A percentile compares a stretch with the other conserved stretches of the same genome.
phyloP scores from a whole-genome alignment of 768 basidiomycete species.

The Pleurotus salmoneostramineus region DNA sequence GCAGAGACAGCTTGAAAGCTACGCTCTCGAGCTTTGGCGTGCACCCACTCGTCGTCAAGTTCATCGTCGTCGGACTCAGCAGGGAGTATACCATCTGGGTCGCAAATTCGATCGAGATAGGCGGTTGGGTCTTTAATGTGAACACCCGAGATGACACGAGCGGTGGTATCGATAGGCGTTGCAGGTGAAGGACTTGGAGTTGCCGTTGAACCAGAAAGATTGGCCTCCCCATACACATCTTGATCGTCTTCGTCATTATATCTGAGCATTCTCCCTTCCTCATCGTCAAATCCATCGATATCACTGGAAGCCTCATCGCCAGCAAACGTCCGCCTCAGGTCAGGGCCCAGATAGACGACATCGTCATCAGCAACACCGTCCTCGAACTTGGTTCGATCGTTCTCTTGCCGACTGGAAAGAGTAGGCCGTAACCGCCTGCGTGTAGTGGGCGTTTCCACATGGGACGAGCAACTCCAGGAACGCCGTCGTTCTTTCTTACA shows the following conservation, averaged over 20 bases:
- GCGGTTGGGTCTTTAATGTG: conserved; percentile 11
- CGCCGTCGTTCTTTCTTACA: conserved; percentile 8
- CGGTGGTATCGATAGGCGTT: conserved; percentile 21
- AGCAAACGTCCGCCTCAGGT: conserved; percentile 40
- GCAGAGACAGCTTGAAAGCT: conserved; percentile 40
- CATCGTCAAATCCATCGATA: conserved; percentile 35
- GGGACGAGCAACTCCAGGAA: not conserved
- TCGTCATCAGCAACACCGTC: not conserved
- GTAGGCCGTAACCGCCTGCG: not conserved
- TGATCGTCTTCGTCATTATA: not conserved
- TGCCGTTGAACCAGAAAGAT: conserved; percentile 19
- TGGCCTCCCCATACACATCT: conserved; percentile 4
- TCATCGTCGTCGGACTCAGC: conserved; percentile 22
- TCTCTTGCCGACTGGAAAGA: not conserved
- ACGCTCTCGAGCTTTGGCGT: conserved; percentile 13
- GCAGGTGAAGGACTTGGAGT: conserved; percentile 34
- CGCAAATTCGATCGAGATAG: not conserved
- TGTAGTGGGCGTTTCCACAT: conserved; percentile 22
- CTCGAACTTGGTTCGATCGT: too few species aligned
- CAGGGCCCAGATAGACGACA: conserved; percentile 27
- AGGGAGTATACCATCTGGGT: not conserved
- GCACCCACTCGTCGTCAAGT: conserved; percentile 19
- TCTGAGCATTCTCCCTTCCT: conserved; percentile 9
- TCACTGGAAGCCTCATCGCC: conserved; percentile 38
- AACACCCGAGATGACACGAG: conserved; percentile 19